Conservation (phyloP, 371 early-diverging fungal species). For the Smittium culicis region DNA sequence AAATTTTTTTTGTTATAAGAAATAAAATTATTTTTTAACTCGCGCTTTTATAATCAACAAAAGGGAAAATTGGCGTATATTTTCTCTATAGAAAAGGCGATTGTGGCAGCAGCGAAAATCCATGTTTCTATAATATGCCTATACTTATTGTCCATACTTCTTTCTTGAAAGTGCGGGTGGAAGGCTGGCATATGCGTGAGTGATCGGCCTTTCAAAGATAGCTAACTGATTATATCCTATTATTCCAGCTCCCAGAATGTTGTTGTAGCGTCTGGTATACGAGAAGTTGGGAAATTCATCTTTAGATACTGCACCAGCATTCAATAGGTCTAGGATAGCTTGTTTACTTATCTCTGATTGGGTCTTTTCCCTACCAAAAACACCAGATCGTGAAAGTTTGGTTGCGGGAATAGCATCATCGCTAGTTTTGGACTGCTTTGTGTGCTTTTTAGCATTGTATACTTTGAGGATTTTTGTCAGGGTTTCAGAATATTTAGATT, state of each 20-base stretch:
- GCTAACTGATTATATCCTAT: slow-evolving; percentile 54
- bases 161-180: slow-evolving; percentile 72
- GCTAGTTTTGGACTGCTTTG: too few relatives aligned
- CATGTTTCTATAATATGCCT: too few relatives aligned
- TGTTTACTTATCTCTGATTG: background rate
- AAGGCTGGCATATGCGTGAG: slow-evolving; percentile 57
- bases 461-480: too few relatives aligned
- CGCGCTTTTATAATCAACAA: too few relatives aligned
- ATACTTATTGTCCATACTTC: slow-evolving; percentile 41
- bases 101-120: too few relatives aligned
- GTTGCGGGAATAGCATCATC: too few relatives aligned
- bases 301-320: slow-evolving; percentile 30
- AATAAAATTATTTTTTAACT: too few relatives aligned
- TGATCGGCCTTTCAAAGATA: slow-evolving; percentile 70
- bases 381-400: too few relatives aligned
- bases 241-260: slow-evolving; percentile 59
- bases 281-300: slow-evolving; percentile 39
- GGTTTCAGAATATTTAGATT: background rate
- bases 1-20: too few relatives aligned
- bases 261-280: slow-evolving; percentile 64
- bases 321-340: background rate
- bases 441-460: background rate
- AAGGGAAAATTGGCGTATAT: too few relatives aligned
- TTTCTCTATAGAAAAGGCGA: too few relatives aligned
- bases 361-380: too few relatives aligned